Evolutionary conservation across 306 rosid genomes (phyloP).

Genomic region (Rosa multiflora): DNA sequence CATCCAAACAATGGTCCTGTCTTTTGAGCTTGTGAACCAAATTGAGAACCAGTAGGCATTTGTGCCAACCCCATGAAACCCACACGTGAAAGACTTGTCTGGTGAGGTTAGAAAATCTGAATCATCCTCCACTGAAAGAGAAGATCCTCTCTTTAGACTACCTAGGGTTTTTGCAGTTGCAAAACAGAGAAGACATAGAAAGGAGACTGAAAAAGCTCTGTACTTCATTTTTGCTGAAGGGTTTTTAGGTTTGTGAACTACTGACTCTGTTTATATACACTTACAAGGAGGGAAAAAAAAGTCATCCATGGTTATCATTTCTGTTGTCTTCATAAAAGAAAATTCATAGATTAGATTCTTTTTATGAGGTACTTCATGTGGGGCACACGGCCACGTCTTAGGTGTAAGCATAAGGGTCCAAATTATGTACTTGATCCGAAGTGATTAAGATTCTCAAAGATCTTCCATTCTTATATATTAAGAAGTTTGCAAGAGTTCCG

Average conservation of each 20-base stretch:
- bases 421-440: not conserved
- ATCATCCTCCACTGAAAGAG: not conserved
- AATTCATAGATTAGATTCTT: not conserved
- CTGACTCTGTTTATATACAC: not conserved
- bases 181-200: not conserved
- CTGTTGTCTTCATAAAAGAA: not conserved
- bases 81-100: conserved; percentile 21
- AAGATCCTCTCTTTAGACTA: conserved; percentile 1
- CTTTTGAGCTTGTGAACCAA: conserved; percentile 26
- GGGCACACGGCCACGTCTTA: not conserved
- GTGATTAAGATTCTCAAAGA: not conserved
- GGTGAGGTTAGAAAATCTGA: conserved; percentile 19
- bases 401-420: not conserved
- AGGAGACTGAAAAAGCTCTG: not conserved
- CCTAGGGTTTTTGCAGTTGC: not conserved
- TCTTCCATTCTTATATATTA: not conserved
- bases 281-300: not conserved
- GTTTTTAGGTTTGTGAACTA: not conserved
- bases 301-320: not conserved
- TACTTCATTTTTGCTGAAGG: not conserved
- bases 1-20: conserved; percentile 26
- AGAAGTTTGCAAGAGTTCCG: not conserved
- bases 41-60: conserved; percentile 30
- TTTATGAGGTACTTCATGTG: not conserved
- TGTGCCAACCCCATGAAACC: conserved; percentile 16